Percentiles rank a stretch among this genome's conserved stretches.
These are phyloP conservation scores for Aspergillus novoparasiticus DNA, from an alignment of 2,329 filamentous ascomycete species.

Conservation along the genomic window DNA sequence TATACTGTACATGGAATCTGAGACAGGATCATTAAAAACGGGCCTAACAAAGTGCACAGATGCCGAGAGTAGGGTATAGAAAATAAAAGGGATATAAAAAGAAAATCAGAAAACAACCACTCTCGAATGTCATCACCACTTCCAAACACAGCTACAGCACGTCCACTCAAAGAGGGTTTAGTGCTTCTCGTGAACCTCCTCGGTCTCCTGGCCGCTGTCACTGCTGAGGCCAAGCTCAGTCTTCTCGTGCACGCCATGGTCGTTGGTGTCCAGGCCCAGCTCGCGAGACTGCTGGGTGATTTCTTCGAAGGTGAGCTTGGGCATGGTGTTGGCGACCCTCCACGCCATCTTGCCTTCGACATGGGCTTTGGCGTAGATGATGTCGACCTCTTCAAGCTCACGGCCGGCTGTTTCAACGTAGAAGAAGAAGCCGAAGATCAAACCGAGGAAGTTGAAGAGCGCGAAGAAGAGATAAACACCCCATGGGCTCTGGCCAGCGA, in stretches of 20 bases:
- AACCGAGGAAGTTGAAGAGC: slow-evolving; percentile 42
- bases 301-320: slow-evolving; percentile 33
- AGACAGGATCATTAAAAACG: no score
- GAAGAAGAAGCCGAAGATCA: slow-evolving; percentile 55
- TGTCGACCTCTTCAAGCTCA: slow-evolving; percentile 44
- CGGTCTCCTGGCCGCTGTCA: slow-evolving; percentile 14
- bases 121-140: neutral
- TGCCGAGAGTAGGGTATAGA: neutral
- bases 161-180: neutral
- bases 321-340: slow-evolving; percentile 26
- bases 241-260: slow-evolving; percentile 16
- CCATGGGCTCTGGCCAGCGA: slow-evolving; percentile 37
- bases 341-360: slow-evolving; percentile 37
- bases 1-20: no score
- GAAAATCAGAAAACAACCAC: neutral
- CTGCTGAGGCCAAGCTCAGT: slow-evolving; percentile 22
- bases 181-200: slow-evolving; percentile 1
- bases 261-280: slow-evolving; percentile 24
- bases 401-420: slow-evolving; percentile 52
- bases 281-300: slow-evolving; percentile 27
- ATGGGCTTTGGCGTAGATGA: slow-evolving; percentile 44
- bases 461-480: slow-evolving; percentile 47
- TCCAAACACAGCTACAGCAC: neutral
- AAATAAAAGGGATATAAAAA: neutral
- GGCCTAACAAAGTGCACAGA: no score